These are phyloP conservation scores for Thuidium tamariscinum DNA, from an alignment of 225 moss, liverwort and hornwort genomes.

Conservation along the genomic window DNA sequence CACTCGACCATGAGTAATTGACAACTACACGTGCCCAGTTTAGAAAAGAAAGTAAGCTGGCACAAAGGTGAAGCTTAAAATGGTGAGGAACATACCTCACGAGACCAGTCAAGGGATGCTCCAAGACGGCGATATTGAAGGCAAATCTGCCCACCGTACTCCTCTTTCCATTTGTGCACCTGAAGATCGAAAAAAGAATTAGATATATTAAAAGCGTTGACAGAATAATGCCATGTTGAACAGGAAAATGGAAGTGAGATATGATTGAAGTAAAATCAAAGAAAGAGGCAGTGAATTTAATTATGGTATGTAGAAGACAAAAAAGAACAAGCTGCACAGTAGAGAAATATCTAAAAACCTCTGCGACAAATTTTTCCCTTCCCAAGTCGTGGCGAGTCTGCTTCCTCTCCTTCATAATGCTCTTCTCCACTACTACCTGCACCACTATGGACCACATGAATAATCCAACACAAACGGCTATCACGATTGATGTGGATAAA, in stretches of 20 bases:
- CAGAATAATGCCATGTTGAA: background rate
- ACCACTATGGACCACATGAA: background rate
- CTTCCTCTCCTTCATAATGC: conserved; percentile 57
- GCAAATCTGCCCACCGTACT: conserved; percentile 71
- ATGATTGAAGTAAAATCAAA: background rate
- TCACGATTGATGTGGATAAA: background rate
- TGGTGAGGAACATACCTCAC: conserved; percentile 48
- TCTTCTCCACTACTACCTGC: conserved; percentile 96
- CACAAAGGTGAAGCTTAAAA: background rate
- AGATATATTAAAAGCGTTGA: background rate
- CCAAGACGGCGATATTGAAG: conserved; percentile 73
- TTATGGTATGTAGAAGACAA: background rate
- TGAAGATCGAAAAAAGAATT: background rate
- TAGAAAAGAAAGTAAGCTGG: background rate
- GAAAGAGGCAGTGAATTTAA: background rate
- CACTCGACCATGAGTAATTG: background rate
- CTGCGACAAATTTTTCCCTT: conserved; percentile 73
- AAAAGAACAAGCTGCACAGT: background rate
- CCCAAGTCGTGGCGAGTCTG: conserved; percentile 84
- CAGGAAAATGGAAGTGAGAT: background rate
- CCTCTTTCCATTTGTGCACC: conserved; percentile 89
- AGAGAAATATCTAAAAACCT: conserved; percentile 32
- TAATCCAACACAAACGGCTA: background rate
- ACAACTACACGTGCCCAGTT: background rate
- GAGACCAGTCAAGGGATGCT: conserved; percentile 91